Evolutionary conservation across 352 stramenopile genomes (phyloP).

Genomic region (Globisporangium yorkense): DNA sequence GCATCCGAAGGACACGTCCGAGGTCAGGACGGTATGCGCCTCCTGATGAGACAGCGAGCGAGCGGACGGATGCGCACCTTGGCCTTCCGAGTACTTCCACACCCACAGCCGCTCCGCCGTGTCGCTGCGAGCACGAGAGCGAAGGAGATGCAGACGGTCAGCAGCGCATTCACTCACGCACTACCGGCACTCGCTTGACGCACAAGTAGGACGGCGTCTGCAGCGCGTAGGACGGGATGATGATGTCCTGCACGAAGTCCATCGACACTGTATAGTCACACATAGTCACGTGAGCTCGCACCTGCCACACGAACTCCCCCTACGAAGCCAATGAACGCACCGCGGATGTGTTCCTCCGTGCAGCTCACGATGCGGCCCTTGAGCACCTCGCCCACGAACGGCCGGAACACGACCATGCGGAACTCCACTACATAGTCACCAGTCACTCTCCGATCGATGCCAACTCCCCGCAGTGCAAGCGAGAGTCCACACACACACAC

Average conservation of each 20-base stretch:
- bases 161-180: background rate
- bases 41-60: background rate
- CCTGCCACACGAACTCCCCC: background rate
- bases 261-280: constrained; percentile 51
- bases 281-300: too few relatives aligned
- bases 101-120: constrained; percentile 75
- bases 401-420: constrained; percentile 86
- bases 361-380: constrained; percentile 87
- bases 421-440: constrained; percentile 57
- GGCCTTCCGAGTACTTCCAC: constrained; percentile 83
- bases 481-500: background rate
- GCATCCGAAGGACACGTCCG: background rate
- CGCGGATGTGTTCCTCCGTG: constrained; percentile 85
- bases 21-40: too few relatives aligned
- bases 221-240: constrained; percentile 84
- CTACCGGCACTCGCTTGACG: constrained; percentile 3
- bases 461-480: too few relatives aligned
- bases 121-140: constrained; percentile 32
- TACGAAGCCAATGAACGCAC: constrained; percentile 13
- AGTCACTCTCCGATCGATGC: background rate
- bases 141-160: background rate
- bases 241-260: constrained; percentile 89
- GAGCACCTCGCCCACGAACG: constrained; percentile 84
- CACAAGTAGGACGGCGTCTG: constrained; percentile 87
- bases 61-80: constrained; percentile 25